Base-by-base conservation (phyloP, 441 rosid species). In the Isatis lusitanica region DNA sequence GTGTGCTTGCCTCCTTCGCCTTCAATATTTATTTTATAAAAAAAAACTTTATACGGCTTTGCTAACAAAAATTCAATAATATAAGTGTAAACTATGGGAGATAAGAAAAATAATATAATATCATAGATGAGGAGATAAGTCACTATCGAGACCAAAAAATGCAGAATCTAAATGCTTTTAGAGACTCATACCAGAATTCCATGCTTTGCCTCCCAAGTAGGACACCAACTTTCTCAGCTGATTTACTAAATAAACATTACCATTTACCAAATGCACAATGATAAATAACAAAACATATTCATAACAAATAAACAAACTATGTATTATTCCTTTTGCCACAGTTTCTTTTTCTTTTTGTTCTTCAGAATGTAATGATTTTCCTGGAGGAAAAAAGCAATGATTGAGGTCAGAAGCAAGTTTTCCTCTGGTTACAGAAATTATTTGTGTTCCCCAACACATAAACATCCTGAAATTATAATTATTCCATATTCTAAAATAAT, bases 121-220 rank as follows among this genome's bases (percentile, higher is more conserved):
- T 42, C 43, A 63, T 36, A 77, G 80, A 71, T 31, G 63, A 30
- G 71, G 64, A 77, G 65, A 72, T 56, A 66, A 28, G 74, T 77
- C 77, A 77, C 63, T 35, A 66, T 77, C 73, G 17, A 77, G 65
- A 65, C 44, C 63, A 7, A 65, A 52, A 66, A 47, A 52, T 39
- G 63, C 63, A 48, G 69, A 59, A 66, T 71, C 69, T 60, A 55
- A 62, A 50, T 66, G 77, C 80, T 77, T 77, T 77, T 42, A 57
- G 75, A 64, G 74, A 70, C 74, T 58, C 67, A 40, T 74, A 67
- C 65, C 77, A 53, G 73, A 77, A 66, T 35, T 77, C 43, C 77
- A 77, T 72, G 80, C 65, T 44, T 77, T 77, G 80, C 77, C 77
- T 71, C 77, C 80, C 75, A 48, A 66, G 21, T 72, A 77, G 80